Conservation (phyloP, 345 rosid genomes). For the Dovyalis caffra region DNA sequence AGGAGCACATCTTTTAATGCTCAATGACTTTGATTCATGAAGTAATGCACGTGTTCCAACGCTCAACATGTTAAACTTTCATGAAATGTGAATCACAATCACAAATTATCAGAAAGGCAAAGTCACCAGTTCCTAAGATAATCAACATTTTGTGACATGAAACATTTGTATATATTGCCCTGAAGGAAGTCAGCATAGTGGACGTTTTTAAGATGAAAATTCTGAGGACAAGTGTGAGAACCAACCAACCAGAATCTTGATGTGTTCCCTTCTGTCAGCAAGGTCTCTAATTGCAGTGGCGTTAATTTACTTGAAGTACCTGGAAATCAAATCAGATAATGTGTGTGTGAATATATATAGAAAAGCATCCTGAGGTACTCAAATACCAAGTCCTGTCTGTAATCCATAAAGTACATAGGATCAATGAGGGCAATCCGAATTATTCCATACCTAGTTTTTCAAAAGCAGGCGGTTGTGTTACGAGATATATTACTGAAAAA, state of each 20-base stretch:
- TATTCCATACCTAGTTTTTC: constrained; percentile 56
- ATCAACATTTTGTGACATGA: too few relatives aligned
- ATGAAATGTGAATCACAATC: background rate
- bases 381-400: background rate
- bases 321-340: constrained; percentile 23
- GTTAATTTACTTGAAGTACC: constrained; percentile 70
- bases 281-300: constrained; percentile 80
- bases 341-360: background rate
- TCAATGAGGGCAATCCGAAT: background rate
- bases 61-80: background rate
- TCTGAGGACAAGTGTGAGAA: constrained; percentile 25
- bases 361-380: background rate
- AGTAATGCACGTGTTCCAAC: too few relatives aligned
- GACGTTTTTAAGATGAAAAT: background rate
- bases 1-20: background rate
- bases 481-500: constrained; percentile 59
- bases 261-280: constrained; percentile 69
- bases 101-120: too few relatives aligned
- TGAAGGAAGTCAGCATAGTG: background rate
- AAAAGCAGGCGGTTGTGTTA: constrained; percentile 69
- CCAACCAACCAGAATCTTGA: constrained; percentile 91
- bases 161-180: too few relatives aligned
- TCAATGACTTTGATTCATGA: background rate
- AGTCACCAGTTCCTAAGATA: too few relatives aligned
- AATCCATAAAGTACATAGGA: background rate